Evolutionary conservation across 192 early-diverging fungal genomes (phyloP).

Genomic region (Mortierella hygrophila): DNA sequence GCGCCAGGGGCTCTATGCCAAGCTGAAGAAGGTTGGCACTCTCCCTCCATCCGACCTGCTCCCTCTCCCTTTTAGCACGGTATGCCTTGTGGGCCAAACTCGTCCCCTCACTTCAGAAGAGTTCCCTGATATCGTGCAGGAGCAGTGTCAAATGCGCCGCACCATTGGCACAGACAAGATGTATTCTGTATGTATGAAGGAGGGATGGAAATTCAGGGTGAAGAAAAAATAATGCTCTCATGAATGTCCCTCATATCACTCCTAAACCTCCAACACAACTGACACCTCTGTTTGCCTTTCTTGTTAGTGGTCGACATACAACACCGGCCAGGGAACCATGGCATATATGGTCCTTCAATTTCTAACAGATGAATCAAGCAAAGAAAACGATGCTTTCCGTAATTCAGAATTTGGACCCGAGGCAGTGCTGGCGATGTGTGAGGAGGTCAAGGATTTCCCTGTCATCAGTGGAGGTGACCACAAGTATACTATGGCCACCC

Average conservation of each 20-base stretch:
- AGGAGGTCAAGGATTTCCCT: slow-evolving; percentile 18
- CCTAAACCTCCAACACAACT: too few species aligned
- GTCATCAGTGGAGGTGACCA: slow-evolving; percentile 1
- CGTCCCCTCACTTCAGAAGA: neutral
- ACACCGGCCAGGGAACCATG: neutral
- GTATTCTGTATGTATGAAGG: slow-evolving; percentile 3
- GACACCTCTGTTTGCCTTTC: neutral
- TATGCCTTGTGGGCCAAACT: slow-evolving; percentile 23
- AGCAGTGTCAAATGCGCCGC: neutral
- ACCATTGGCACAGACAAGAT: slow-evolving; percentile 8
- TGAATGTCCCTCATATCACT: neutral
- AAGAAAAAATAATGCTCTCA: slow-evolving; percentile 3
- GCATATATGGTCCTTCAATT: neutral
- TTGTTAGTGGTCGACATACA: slow-evolving; percentile 11
- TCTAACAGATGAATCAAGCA: neutral
- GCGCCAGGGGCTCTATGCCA: slow-evolving; percentile 14
- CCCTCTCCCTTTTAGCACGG: neutral
- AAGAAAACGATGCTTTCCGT: neutral
- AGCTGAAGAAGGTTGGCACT: neutral
- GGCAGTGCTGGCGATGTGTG: slow-evolving; percentile 16
- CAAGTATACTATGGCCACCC: neutral
- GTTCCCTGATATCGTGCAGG: neutral
- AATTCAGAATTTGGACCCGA: slow-evolving; percentile 17
- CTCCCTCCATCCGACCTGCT: neutral
- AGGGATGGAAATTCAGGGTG: neutral